Evolutionary conservation across 768 basidiomycete genomes (phyloP), one percentile per base, ranked within the genome.

Genomic region (Tubosaeta sp.): DNA sequence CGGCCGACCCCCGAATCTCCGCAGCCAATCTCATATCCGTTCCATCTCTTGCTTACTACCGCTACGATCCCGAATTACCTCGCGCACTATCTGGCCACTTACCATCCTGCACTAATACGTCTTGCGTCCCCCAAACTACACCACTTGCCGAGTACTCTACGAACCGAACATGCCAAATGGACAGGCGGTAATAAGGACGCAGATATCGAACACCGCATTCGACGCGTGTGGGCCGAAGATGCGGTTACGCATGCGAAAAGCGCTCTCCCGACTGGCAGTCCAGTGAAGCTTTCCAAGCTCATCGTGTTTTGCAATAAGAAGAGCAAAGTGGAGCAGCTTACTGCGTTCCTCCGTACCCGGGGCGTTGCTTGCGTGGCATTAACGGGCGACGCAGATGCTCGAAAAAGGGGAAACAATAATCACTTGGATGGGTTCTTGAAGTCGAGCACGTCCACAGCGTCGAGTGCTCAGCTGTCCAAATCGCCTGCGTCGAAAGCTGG

Each of bases 1-100:
- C 53, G 34, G 6, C 41, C 42, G 10, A 53, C 51, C 12, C 27
- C 62, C 1, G 52, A 52, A 39, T 54, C 51, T 14, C 19, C 56
- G 9, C 60, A 59, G 31, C 43, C 57, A 19, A 26, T 64, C 44
- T 67, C 78, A 34, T 85, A 87, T 65, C 90, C 91, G 5, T 91
- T 91, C 77, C 80, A 91, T 65, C 71, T 95, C 39, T 60, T 95
- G 49, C 77, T 97, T 26, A 85, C 87, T 14, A 87, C 87, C 42
- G 94, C 94, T 1, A 95, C 94, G 4, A 88, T 97, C 54, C 93
- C 94, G 7, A 78, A 81, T 32, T 79, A 87, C 3, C 83, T 91
- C 44, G 78, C 82, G 26, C 65, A 75, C 19, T 86, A 89, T 65
- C 76, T 91, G 27, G 76, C 80, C 55, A 68, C 66, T 0, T 67